These are phyloP conservation scores for Wickerhamiella siamensis DNA, from an alignment of 805 yeast species.

Conservation along the genomic window DNA sequence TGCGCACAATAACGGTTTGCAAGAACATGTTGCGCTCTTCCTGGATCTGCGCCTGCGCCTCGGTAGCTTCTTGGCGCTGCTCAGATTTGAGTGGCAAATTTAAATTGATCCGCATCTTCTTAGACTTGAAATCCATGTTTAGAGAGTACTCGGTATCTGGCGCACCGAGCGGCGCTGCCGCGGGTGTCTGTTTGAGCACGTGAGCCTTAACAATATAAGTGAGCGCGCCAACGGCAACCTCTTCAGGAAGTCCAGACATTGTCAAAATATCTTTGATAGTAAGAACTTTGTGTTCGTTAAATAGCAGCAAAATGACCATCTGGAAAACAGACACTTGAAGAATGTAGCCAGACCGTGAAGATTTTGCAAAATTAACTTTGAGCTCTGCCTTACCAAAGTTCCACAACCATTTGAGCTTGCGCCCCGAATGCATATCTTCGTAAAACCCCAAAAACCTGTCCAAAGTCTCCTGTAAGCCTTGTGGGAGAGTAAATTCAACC, in stretches of 20 bases:
- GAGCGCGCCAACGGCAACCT: slow-evolving; percentile 60
- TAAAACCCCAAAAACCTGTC: slow-evolving; percentile 57
- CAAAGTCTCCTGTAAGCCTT: slow-evolving; percentile 47
- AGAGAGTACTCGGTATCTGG: slow-evolving; percentile 51
- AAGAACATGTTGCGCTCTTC: slow-evolving; percentile 75
- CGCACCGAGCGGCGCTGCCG: slow-evolving; percentile 35
- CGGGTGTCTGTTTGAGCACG: slow-evolving; percentile 52
- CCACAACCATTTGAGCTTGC: slow-evolving; percentile 94
- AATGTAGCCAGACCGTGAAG: slow-evolving; percentile 41
- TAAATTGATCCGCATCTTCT: slow-evolving; percentile 72
- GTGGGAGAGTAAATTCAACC: slow-evolving; percentile 48
- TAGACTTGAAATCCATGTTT: slow-evolving; percentile 70
- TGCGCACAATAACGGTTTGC: slow-evolving; percentile 88
- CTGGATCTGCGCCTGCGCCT: slow-evolving; percentile 65
- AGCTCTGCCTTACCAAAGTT: slow-evolving; percentile 84
- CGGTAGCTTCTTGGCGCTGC: slow-evolving; percentile 54
- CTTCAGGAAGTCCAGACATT: slow-evolving; percentile 51
- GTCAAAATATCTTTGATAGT: slow-evolving; percentile 47
- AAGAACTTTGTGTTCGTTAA: slow-evolving; percentile 50
- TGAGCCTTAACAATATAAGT: slow-evolving; percentile 67
- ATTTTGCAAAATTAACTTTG: slow-evolving; percentile 68
- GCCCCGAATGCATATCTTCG: slow-evolving; percentile 62
- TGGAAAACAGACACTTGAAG: slow-evolving; percentile 78
- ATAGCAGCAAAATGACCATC: slow-evolving; percentile 74
- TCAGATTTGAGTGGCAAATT: slow-evolving; percentile 42